Percentiles rank a stretch among this genome's conserved stretches.
Evolutionary conservation across 176 grass and related monocot species (phyloP).

Genomic region (Chrysopogon serrulatus): DNA sequence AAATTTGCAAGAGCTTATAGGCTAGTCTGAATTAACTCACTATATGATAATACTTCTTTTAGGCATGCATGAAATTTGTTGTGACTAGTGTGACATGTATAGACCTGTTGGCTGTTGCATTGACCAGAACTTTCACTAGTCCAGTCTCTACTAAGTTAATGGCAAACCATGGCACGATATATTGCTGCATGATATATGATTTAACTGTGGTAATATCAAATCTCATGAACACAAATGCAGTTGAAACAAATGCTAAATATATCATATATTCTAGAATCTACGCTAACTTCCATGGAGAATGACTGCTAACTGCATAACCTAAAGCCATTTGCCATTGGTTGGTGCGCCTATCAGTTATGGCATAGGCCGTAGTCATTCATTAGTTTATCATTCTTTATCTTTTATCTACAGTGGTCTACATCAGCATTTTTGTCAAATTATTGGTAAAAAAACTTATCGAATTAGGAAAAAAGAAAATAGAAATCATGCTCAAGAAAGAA

Average conservation of each 20-base stretch:
- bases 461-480: not conserved
- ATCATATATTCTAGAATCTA: not conserved
- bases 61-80: not conserved
- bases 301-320: not conserved
- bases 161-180: not conserved
- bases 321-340: not conserved
- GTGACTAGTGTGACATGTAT: not conserved
- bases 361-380: not conserved
- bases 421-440: not conserved
- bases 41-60: not conserved
- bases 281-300: not conserved
- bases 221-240: not conserved
- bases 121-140: not conserved
- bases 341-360: not conserved
- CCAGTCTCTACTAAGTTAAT: not conserved
- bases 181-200: not conserved
- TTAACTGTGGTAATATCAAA: not conserved
- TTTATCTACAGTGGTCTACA: not conserved
- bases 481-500: not conserved
- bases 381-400: not conserved
- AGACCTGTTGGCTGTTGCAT: not conserved
- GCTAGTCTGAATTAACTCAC: not conserved
- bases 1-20: not conserved
- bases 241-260: not conserved
- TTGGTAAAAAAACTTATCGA: not conserved